Evolutionary conservation across 345 rosid genomes (phyloP), one percentile per base, ranked within the genome.

Genomic region (Sisymbrium altissimum): DNA sequence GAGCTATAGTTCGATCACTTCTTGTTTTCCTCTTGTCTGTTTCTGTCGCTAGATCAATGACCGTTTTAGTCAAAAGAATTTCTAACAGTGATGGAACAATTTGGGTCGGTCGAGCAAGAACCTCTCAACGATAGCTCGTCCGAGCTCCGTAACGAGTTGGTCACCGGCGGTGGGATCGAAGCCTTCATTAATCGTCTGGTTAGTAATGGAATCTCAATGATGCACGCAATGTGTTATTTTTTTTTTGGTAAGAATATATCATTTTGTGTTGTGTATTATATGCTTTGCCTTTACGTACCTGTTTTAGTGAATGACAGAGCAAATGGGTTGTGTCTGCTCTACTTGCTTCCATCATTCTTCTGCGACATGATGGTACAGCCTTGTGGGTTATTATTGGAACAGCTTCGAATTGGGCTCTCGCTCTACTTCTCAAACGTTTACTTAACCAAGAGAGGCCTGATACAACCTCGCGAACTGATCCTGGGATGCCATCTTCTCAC

Each of bases 401-500:
- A 6, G 82, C 86, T 54, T 6, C 79, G 17, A 90, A 88, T 72
- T 56, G 82, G 1, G 39, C 72, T 30, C 82, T 93, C 25, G 87
- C 93, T 0, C 15, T 83, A 13, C 27, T 8, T 12, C 86, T 93
- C 36, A 93, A 90, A 71, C 84, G 75, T 74, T 35, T 88, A 52
- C 63, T 93, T 12, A 90, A 90, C 82, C 93, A 90, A 66, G 90
- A 84, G 63, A 80, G 97, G 23, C 98, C 98, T 17, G 65, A 36
- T 57, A 33, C 92, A 23, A 83, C 82, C 8, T 39, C 48, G 25
- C 81, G 87, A 66, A 83, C 90, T 40, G 96, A 93, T 76, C 96
- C 98, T 0, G 97, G 97, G 63, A 93, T 93, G 97, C 98, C 97
- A 49, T 93, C 98, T 59, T 81, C 97, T 50, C 98, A 93, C 59